Percentiles rank a stretch among this genome's conserved stretches.
These are phyloP conservation scores for Leccinum boreale DNA, from an alignment of 768 basidiomycete species.

Conservation along the genomic window DNA sequence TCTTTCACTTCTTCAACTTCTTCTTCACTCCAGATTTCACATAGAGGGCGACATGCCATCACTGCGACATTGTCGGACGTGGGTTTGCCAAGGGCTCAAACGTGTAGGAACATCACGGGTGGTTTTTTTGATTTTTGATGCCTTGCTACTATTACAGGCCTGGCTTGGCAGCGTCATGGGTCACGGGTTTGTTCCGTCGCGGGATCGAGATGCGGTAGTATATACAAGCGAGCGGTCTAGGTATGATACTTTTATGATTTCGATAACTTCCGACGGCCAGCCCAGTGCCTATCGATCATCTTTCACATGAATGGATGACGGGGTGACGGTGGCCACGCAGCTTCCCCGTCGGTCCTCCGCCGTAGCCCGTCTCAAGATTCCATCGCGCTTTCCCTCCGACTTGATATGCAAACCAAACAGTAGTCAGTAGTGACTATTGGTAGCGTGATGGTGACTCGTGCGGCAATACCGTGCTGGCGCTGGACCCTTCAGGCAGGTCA, in stretches of 20 bases:
- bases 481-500: not conserved
- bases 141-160: too few relatives aligned
- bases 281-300: not conserved
- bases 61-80: not conserved
- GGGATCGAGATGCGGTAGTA: not conserved
- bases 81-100: not conserved
- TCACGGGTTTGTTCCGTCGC: not conserved
- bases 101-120: not conserved
- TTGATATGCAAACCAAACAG: not conserved
- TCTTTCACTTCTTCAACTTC: not conserved
- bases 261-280: not conserved
- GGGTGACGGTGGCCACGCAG: not conserved
- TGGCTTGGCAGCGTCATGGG: not conserved
- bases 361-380: not conserved
- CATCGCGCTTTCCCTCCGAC: not conserved
- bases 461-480: too few relatives aligned
- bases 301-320: not conserved
- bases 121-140: not conserved
- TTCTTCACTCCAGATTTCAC: not conserved
- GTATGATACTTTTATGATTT: not conserved
- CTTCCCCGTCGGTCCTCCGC: not conserved
- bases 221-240: too few relatives aligned
- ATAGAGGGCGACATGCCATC: not conserved
- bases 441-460: too few relatives aligned
- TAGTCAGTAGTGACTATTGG: too few relatives aligned